phyloP scores from a whole-genome alignment of 208 protist species.

The Strigomonas galati region DNA sequence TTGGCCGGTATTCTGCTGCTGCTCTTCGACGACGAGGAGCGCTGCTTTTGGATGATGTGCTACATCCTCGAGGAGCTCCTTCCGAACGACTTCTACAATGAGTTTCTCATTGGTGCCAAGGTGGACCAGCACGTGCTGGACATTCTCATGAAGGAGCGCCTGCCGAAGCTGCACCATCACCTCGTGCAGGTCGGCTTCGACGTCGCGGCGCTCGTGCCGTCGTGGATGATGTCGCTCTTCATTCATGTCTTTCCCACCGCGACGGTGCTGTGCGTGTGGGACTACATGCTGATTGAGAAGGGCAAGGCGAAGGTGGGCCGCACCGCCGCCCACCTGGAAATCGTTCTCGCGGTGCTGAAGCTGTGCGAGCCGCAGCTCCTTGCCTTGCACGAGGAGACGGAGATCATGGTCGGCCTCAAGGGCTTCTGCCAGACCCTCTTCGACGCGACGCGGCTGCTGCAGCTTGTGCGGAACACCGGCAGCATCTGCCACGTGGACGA shows the following conservation, averaged over 20 bases:
- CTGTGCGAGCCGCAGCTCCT: constrained; percentile 30
- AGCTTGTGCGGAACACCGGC: constrained; percentile 16
- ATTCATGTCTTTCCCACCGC: constrained; percentile 54
- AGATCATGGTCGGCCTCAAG: constrained; percentile 32
- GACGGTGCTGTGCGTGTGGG: constrained; percentile 60
- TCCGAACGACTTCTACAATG: constrained; percentile 72
- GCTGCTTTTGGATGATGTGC: constrained; percentile 53
- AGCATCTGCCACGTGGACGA: neutral
- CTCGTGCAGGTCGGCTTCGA: constrained; percentile 38
- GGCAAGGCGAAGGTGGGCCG: constrained; percentile 16
- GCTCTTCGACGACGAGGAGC: constrained; percentile 67
- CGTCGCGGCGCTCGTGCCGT: constrained; percentile 42
- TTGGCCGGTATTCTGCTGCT: constrained; percentile 56
- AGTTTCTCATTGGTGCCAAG: constrained; percentile 52
- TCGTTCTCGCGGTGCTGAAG: constrained; percentile 53
- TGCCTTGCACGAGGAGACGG: constrained; percentile 30
- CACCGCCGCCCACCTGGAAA: constrained; percentile 38
- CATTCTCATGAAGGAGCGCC: constrained; percentile 27
- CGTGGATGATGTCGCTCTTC: constrained; percentile 72
- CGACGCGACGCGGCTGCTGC: constrained; percentile 26
- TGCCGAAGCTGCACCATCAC: constrained; percentile 43
- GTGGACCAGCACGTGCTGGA: constrained; percentile 63
- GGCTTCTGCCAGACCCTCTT: constrained; percentile 27
- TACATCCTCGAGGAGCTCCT: constrained; percentile 59
- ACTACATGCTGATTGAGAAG: constrained; percentile 45